These are phyloP conservation scores for Aspergillus candidus DNA, from an alignment of 2,329 filamentous ascomycete genomes.

Conservation along the genomic window DNA sequence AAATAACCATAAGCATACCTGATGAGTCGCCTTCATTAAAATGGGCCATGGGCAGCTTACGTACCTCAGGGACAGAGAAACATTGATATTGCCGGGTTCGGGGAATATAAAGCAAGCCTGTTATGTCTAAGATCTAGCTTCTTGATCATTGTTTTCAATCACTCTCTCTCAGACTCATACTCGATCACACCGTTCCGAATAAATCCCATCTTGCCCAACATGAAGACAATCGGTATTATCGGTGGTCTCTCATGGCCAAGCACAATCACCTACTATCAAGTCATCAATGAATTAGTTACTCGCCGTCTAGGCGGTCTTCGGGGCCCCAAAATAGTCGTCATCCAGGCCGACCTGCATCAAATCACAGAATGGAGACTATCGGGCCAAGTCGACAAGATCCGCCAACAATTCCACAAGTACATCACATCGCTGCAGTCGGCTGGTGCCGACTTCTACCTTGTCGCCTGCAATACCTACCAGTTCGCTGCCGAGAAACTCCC, in stretches of 20 bases:
- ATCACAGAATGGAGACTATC: neutral
- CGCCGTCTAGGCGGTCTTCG: neutral
- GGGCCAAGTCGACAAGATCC: neutral
- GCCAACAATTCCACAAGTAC: neutral
- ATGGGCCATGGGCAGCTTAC: too few species aligned
- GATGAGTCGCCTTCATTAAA: too few species aligned
- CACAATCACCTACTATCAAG: neutral
- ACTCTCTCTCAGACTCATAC: too few species aligned
- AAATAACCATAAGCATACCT: too few species aligned
- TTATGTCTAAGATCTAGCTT: too few species aligned
- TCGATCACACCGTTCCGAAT: too few species aligned
- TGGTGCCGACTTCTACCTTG: slow-evolving; percentile 3
- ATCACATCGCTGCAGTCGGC: neutral
- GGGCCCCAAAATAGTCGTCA: neutral
- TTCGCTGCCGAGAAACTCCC: neutral
- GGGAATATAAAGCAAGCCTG: too few species aligned
- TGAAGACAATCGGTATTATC: slow-evolving; percentile 4
- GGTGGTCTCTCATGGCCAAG: slow-evolving; percentile 3
- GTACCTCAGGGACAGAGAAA: too few species aligned
- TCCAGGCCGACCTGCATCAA: slow-evolving; percentile 1
- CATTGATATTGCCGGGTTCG: too few species aligned
- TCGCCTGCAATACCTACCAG: slow-evolving; percentile 8
- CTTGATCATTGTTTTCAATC: too few species aligned
- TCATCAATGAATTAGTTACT: neutral
- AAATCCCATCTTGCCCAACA: neutral